Conservation (phyloP, 2,329 filamentous ascomycete species). For the Fusarium sp. region DNA sequence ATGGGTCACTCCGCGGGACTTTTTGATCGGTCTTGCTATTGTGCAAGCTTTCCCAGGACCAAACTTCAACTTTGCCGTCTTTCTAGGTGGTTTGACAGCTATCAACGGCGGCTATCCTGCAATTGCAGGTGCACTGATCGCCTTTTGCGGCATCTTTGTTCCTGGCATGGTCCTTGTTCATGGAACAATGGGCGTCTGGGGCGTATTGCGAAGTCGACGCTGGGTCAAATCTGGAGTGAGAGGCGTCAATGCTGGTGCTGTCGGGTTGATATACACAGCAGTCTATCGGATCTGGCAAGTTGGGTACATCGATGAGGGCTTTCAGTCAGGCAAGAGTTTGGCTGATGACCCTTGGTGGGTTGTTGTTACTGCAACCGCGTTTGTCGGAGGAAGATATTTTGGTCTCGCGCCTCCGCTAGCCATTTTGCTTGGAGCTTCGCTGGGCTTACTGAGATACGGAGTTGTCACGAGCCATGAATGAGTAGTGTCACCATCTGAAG, state of each 20-base stretch:
- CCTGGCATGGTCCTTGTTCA: slow-evolving; percentile 66
- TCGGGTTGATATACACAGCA: slow-evolving; percentile 75
- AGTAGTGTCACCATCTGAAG: rapidly evolving
- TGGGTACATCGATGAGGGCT: slow-evolving; percentile 68
- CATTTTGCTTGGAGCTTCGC: slow-evolving; percentile 8
- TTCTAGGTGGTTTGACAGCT: slow-evolving; percentile 67
- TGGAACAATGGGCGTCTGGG: slow-evolving; percentile 71
- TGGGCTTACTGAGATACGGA: slow-evolving; percentile 21
- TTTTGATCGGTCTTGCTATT: slow-evolving; percentile 80
- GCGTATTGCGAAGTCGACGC: slow-evolving; percentile 60
- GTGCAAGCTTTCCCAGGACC: slow-evolving; percentile 76
- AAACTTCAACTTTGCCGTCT: slow-evolving; percentile 70
- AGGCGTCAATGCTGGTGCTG: slow-evolving; percentile 72
- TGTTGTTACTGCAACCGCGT: slow-evolving; percentile 65
- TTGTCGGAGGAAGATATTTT: slow-evolving; percentile 18
- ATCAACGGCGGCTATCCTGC: slow-evolving; percentile 56
- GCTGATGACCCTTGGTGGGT: slow-evolving; percentile 75
- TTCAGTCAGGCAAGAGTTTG: slow-evolving; percentile 66
- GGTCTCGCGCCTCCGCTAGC: slow-evolving; percentile 7
- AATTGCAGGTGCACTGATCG: slow-evolving; percentile 65
- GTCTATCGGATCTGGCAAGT: slow-evolving; percentile 76
- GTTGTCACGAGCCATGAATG: background rate
- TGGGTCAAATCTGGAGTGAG: slow-evolving; percentile 66
- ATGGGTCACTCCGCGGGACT: slow-evolving; percentile 80
- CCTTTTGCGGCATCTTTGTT: slow-evolving; percentile 67